Base-by-base conservation (phyloP, 176 grass and related monocot species). In the Canna indica region DNA sequence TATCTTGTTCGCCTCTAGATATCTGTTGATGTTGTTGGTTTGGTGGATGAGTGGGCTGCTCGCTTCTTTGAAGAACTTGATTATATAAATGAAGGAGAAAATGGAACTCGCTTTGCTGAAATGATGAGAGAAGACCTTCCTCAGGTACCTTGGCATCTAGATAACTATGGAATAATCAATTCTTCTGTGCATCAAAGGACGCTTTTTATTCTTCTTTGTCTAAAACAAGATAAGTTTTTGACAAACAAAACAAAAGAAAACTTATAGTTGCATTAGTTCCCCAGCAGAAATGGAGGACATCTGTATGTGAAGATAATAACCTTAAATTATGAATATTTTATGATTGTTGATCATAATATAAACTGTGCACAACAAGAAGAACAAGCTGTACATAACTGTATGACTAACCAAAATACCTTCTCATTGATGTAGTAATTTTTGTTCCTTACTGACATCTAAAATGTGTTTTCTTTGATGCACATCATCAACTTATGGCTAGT, bases 41-140 rank as follows among this genome's bases (percentile, higher is more conserved):
- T 97, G 56, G 93, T 92, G 50, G 86, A 92, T 81, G 93, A 97
- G 76, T 97, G 93, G 93, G 86, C 93, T 44, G 74, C 93, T 78
- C 88, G 88, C 3, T 92, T 97, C 78, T 97, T 97, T 59, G 93
- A 97, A 83, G 93, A 97, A 83, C 93, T 97, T 65, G 93, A 97
- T 87, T 97, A 97, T 90, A 58, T 97, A n/a, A 92, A 92, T 67
- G 93, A 97, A 75, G 93, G 93, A 61, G 86, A 90, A 77, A 97
- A 97, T 83, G 88, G 93, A 26, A 80, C 25, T 13, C 70, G 17
- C 31, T 97, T 97, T 79, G 86, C 88, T 77, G 88, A 97, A 79
- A 81, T 97, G 88, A 89, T 97, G 88, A 92, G 76, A 81, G 44
- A 87, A 81, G 88, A 97, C 86, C 93, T 97, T 79, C 88, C 88